A percentile compares a stretch with the other conserved stretches of the same genome.
Evolutionary conservation across 2,329 filamentous ascomycete genomes (phyloP).

Genomic region (Fusarium sp.): DNA sequence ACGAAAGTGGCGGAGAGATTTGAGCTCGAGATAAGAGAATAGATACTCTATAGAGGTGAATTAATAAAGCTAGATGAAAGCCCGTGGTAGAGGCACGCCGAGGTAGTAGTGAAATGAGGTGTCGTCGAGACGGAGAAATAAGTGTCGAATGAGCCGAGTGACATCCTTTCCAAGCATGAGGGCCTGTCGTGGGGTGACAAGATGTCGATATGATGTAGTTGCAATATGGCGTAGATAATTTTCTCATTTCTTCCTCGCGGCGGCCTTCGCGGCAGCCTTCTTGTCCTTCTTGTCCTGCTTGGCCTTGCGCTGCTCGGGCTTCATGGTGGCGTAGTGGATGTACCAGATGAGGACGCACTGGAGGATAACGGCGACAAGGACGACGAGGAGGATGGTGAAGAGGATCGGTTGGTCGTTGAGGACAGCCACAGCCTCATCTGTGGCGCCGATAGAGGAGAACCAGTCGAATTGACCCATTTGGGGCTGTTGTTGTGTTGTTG

Average conservation of each 20-base stretch:
- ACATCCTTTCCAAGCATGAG: not conserved
- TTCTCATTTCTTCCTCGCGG: conserved; percentile 34
- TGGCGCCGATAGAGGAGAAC: conserved; percentile 64
- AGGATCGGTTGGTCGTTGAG: conserved; percentile 68
- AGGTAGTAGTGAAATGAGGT: not conserved
- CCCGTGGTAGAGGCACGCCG: not conserved
- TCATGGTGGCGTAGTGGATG: conserved; percentile 67
- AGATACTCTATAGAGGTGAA: conserved; percentile 17
- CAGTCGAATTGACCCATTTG: conserved; percentile 64
- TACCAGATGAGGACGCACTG: conserved; percentile 61
- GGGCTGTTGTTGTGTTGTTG: not conserved
- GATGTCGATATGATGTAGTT: not conserved
- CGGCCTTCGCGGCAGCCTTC: conserved; percentile 53
- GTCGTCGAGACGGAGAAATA: not conserved
- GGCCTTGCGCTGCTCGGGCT: conserved; percentile 66
- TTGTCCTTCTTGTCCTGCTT: conserved; percentile 55
- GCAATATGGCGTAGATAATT: not conserved
- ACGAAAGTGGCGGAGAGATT: not conserved
- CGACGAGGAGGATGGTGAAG: conserved; percentile 64
- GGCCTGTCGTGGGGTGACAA: not conserved
- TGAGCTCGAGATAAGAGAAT: not conserved
- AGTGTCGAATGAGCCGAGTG: not conserved
- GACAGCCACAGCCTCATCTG: conserved; percentile 63
- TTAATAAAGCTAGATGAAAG: conserved; percentile 13
- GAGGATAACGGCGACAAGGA: conserved; percentile 58